Conservation (phyloP, 106 monocot species). For the Ottelia alismoides region DNA sequence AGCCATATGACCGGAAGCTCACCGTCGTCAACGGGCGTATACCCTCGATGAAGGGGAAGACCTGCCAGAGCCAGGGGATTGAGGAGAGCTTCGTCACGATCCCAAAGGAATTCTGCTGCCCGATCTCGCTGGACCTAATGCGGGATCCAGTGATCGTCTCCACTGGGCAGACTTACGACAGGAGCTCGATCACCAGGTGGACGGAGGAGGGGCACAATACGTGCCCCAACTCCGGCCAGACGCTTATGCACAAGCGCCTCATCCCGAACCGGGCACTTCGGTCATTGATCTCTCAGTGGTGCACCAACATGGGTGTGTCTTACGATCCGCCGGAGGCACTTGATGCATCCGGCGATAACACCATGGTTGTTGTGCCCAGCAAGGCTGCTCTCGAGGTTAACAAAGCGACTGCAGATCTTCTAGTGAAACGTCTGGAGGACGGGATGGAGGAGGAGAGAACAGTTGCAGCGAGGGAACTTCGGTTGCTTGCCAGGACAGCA, state of each 20-base stretch:
- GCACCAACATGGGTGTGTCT: slow-evolving; percentile 9
- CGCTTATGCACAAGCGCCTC: slow-evolving; percentile 10
- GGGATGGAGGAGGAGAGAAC: slow-evolving; percentile 17
- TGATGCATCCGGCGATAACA: too few species aligned
- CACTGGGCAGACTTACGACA: slow-evolving; percentile 41
- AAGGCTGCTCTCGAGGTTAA: slow-evolving; percentile 28
- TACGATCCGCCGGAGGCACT: slow-evolving; percentile 4
- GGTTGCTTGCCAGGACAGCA: slow-evolving; percentile 36
- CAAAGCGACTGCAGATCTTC: slow-evolving; percentile 17
- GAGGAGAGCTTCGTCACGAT: slow-evolving; percentile 5
- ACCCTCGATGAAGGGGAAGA: slow-evolving; percentile 4
- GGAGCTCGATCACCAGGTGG: slow-evolving; percentile 29
- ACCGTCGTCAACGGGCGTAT: background rate
- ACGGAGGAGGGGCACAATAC: slow-evolving; percentile 33
- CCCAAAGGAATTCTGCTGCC: slow-evolving; percentile 44
- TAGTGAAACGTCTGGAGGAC: slow-evolving; percentile 15
- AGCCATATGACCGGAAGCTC: background rate
- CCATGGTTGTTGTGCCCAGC: too few species aligned
- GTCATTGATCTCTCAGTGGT: slow-evolving; percentile 33
- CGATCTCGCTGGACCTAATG: slow-evolving; percentile 40
- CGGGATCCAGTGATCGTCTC: slow-evolving; percentile 30
- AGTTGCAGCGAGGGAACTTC: slow-evolving; percentile 22
- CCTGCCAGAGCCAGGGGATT: slow-evolving; percentile 2
- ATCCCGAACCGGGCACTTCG: slow-evolving; percentile 26
- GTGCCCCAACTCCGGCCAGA: slow-evolving; percentile 33